A percentile compares a stretch with the other conserved stretches of the same genome.
Evolutionary conservation across 1,284 basidiomycete species (phyloP).

Genomic region (Hypsizygus ulmarius): DNA sequence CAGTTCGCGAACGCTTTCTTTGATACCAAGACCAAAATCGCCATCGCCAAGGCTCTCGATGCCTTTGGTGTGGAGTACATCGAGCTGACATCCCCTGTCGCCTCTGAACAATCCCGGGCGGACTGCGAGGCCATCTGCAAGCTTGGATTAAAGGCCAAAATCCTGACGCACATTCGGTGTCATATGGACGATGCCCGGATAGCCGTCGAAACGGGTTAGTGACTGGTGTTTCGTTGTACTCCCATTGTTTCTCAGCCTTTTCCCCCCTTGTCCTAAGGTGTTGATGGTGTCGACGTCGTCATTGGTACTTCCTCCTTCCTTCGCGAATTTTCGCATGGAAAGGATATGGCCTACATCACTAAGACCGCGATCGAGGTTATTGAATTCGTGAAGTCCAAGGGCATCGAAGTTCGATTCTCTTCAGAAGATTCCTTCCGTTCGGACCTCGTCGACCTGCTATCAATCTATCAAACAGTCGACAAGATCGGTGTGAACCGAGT

Average conservation of each 20-base stretch:
- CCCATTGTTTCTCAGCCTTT: constrained; percentile 4
- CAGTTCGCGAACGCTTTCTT: constrained; percentile 99
- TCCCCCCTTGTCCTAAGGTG: constrained; percentile 51
- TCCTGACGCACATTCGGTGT: constrained; percentile 98
- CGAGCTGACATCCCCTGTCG: constrained; percentile 97
- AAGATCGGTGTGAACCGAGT: constrained; percentile 99
- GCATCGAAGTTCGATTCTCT: constrained; percentile 99
- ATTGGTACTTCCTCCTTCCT: constrained; percentile 99
- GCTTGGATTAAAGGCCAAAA: constrained; percentile 95
- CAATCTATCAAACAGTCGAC: constrained; percentile 99
- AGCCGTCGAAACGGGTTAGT: constrained; percentile 93
- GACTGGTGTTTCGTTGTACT: constrained; percentile 6
- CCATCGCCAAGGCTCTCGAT: constrained; percentile 96
- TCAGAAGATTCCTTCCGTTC: constrained; percentile 99
- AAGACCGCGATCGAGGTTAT: constrained; percentile 99
- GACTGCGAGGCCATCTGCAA: constrained; percentile 99
- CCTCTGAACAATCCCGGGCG: constrained; percentile 91
- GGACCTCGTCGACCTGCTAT: constrained; percentile 97
- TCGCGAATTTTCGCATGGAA: constrained; percentile 98
- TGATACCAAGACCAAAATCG: constrained; percentile 99
- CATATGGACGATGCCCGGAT: constrained; percentile 99
- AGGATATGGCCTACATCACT: constrained; percentile 99
- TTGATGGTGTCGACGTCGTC: constrained; percentile 99
- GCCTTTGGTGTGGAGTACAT: constrained; percentile 99
- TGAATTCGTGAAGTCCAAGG: constrained; percentile 99